phyloP scores from a whole-genome alignment of 2,329 filamentous ascomycete genomes.

The Ceratocystis variospora region DNA sequence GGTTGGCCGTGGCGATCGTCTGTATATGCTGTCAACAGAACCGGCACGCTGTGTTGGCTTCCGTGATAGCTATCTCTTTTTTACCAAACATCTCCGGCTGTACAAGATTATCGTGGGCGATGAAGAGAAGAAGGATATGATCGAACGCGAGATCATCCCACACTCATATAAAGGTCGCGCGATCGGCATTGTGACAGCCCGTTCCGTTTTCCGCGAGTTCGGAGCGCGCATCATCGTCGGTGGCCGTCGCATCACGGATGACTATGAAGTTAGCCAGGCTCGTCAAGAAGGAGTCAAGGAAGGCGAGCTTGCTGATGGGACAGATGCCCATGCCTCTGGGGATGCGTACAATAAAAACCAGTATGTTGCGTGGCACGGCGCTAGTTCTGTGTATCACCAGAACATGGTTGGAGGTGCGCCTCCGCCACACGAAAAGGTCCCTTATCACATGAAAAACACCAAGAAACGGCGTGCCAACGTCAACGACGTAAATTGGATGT shows the following conservation, averaged over 20 bases:
- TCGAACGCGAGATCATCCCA: conserved; percentile 86
- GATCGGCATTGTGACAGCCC: conserved; percentile 90
- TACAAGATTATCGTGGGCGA: conserved; percentile 98
- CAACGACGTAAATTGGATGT: conserved; percentile 91
- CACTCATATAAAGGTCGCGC: conserved; percentile 97
- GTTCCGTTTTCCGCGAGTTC: conserved; percentile 94
- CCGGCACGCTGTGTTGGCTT: conserved; percentile 94
- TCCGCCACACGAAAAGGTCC: conserved; percentile 31
- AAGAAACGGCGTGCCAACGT: conserved; percentile 80
- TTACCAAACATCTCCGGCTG: conserved; percentile 90
- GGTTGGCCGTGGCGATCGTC: conserved; percentile 62
- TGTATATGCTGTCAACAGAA: conserved; percentile 98
- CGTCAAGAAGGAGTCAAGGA: conserved; percentile 67
- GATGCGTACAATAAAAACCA: conserved; percentile 98
- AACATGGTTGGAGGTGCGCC: conserved; percentile 62
- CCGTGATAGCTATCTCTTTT: conserved; percentile 95
- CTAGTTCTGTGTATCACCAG: conserved; percentile 88
- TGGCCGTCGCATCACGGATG: conserved; percentile 71
- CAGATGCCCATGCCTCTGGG: conserved; percentile 62
- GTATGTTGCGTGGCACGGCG: conserved; percentile 96
- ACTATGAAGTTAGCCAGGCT: conserved; percentile 70
- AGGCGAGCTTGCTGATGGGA: conserved; percentile 81
- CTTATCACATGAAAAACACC: conserved; percentile 50
- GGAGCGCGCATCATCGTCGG: conserved; percentile 88
- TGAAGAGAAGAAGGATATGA: conserved; percentile 92